Evolutionary conservation across 1,284 basidiomycete species (phyloP).

Genomic region (Coriolopsis trogii): DNA sequence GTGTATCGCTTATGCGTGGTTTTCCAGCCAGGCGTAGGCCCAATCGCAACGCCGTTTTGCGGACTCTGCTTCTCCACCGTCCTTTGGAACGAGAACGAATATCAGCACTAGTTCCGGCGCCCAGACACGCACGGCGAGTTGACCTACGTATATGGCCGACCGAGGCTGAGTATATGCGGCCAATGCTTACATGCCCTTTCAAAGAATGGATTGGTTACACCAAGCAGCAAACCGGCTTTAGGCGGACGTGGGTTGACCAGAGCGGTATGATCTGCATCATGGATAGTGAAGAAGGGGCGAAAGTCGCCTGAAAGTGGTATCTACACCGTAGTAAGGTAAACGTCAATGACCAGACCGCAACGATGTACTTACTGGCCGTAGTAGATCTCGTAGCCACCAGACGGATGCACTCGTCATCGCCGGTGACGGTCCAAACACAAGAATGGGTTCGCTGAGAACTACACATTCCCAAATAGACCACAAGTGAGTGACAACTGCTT

Average conservation of each 20-base stretch:
- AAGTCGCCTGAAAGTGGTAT: constrained; percentile 87
- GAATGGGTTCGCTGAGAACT: constrained; percentile 84
- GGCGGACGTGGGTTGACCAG: constrained; percentile 87
- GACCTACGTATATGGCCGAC: constrained; percentile 47
- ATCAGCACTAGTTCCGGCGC: too few relatives aligned
- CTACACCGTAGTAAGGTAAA: constrained; percentile 38
- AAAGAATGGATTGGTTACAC: constrained; percentile 96
- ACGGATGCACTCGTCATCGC: constrained; percentile 81
- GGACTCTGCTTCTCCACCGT: constrained; percentile 4
- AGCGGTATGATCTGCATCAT: constrained; percentile 81
- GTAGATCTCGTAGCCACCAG: constrained; percentile 89
- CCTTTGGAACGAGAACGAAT: neutral
- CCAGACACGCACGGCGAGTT: too few relatives aligned
- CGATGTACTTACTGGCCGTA: constrained; percentile 72
- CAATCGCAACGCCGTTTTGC: constrained; percentile 36
- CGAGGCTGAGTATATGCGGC: constrained; percentile 85
- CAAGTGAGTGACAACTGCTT: constrained; percentile 76
- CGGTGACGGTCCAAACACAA: constrained; percentile 85
- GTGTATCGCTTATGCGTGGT: constrained; percentile 84
- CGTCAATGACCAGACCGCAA: neutral
- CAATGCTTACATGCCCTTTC: constrained; percentile 88
- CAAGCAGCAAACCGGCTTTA: constrained; percentile 81
- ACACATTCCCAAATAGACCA: constrained; percentile 96
- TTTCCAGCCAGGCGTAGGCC: constrained; percentile 72
- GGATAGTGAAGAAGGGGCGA: constrained; percentile 94